Base-by-base conservation (phyloP, 1,284 basidiomycete genomes). In the Xerocomus nothofagi region DNA sequence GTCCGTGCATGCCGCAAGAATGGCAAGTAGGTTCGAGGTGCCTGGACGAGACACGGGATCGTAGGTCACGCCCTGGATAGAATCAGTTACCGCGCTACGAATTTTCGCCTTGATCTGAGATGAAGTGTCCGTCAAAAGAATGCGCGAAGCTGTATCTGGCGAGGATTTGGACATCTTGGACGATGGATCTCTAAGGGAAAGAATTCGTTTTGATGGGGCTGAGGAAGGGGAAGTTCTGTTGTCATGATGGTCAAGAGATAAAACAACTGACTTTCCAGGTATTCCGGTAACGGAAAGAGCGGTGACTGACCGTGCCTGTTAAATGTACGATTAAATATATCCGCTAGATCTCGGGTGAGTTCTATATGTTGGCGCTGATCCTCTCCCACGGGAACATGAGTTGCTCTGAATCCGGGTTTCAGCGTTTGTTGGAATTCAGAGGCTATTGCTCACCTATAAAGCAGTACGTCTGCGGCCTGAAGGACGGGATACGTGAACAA, bases 121-220 rank as follows among this genome's bases (percentile, higher is more conserved):
- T 1, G 80, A 68, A 0, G 79, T 71, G 65, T 98, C 95, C 18
- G 91, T 96, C 33, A 98, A 76, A 48, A 93, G 73, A 57, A 98
- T 93, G 23, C 93, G 86, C 1, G 93, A 94, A n/a, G 80, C 73
- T 1, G 80, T 58, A 62, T 91, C 84, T 0, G 86, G 87, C 0
- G 91, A 79, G 0, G 95, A 98, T 69, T 98, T 98, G 34, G 93
- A 97, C 95, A 98, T 98, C 70, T 98, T 98, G 10, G 86, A 80
- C 0, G 76, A 73, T 1, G 94, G 91, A 65, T 96, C 89, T 49
- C 84, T 85, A 14, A 98, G 81, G 3, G 92, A 95, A 8, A 96
- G 80, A 15, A 94, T 75, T 44, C 91, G 81, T 64, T 81, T 83
- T 2, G 84, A 85, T 0, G 84, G 79, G 0, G 92, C 93, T 95